Percentiles rank a stretch among this genome's conserved stretches.
Evolutionary conservation across 495 filamentous ascomycete genomes (phyloP).

Genomic region (Daldinia childiae): DNA sequence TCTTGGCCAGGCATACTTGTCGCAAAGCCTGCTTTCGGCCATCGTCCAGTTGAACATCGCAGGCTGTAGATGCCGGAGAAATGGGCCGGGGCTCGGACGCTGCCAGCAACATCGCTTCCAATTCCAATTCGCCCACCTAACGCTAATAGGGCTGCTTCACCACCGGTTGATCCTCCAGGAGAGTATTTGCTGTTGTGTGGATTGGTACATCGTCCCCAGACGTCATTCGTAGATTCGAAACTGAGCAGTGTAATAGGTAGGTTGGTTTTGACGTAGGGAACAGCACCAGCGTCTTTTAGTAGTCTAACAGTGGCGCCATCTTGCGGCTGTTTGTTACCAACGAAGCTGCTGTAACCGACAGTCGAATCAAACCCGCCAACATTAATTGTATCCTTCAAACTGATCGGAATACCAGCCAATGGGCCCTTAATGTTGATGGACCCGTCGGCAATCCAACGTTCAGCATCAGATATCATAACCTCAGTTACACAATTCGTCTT

Average conservation of each 20-base stretch:
- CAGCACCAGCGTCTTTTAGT: slow-evolving; percentile 91
- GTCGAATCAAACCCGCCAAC: slow-evolving; percentile 88
- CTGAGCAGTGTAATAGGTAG: slow-evolving; percentile 90
- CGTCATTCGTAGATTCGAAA: slow-evolving; percentile 91
- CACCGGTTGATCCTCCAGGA: slow-evolving; percentile 91
- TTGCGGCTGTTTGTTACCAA: slow-evolving; percentile 67
- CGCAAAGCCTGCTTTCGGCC: slow-evolving; percentile 84
- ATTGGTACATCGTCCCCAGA: slow-evolving; percentile 85
- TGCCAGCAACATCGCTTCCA: slow-evolving; percentile 93
- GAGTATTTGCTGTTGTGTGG: slow-evolving; percentile 86
- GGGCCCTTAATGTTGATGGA: slow-evolving; percentile 81
- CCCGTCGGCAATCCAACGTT: slow-evolving; percentile 71
- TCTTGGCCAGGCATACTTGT: slow-evolving; percentile 97
- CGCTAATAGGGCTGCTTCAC: slow-evolving; percentile 86
- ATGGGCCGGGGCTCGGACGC: slow-evolving; percentile 87
- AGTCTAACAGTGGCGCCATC: slow-evolving; percentile 82
- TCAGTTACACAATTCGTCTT: slow-evolving; percentile 95
- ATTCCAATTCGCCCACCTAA: slow-evolving; percentile 92
- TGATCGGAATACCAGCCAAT: slow-evolving; percentile 88
- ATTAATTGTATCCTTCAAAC: slow-evolving; percentile 85
- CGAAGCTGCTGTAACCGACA: slow-evolving; percentile 81
- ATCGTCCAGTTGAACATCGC: slow-evolving; percentile 93
- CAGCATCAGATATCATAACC: slow-evolving; percentile 81
- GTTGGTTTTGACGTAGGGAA: slow-evolving; percentile 96
- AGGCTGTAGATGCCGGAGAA: slow-evolving; percentile 91